Evolutionary conservation across 1,284 basidiomycete species (phyloP).

Genomic region (Fomitopsis betulina): DNA sequence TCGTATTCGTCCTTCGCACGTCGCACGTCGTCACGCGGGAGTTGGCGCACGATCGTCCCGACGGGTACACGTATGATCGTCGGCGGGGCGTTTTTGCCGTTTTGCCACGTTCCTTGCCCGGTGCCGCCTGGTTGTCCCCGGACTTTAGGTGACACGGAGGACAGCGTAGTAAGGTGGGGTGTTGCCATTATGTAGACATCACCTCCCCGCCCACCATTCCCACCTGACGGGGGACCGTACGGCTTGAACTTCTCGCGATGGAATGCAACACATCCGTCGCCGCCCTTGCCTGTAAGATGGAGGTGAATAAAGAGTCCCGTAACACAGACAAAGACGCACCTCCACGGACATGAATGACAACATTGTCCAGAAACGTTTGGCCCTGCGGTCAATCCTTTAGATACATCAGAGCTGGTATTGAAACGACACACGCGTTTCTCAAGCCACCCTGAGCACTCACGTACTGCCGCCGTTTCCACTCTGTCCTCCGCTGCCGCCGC

Average conservation of each 20-base stretch:
- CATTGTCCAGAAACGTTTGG: conserved; percentile 77
- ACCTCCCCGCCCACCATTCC: conserved; percentile 85
- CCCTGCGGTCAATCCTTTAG: conserved; percentile 41
- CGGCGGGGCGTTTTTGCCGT: conserved; percentile 73
- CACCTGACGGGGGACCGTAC: conserved; percentile 84
- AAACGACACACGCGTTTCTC: not conserved
- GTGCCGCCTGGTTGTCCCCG: conserved; percentile 63
- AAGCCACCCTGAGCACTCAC: conserved; percentile 34
- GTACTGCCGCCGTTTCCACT: conserved; percentile 72
- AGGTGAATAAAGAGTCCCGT: conserved; percentile 11
- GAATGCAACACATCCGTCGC: conserved; percentile 81
- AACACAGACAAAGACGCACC: conserved; percentile 39
- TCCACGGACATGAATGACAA: conserved; percentile 71
- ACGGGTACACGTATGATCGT: conserved; percentile 78
- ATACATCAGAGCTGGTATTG: not conserved
- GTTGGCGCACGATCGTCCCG: conserved; percentile 83
- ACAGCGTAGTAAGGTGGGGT: conserved; percentile 71
- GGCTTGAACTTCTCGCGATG: conserved; percentile 76
- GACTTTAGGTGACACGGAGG: conserved; percentile 64
- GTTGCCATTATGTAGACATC: conserved; percentile 82
- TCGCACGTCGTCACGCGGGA: conserved; percentile 59
- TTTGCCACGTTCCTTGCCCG: conserved; percentile 82
- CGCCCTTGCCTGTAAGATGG: conserved; percentile 64
- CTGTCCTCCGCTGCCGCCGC: conserved; percentile 47
- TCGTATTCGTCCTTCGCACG: conserved; percentile 63